Evolutionary conservation across 371 early-diverging fungal genomes (phyloP), one percentile per base, ranked within the genome.

Genomic region (Fennellomyces sp.): DNA sequence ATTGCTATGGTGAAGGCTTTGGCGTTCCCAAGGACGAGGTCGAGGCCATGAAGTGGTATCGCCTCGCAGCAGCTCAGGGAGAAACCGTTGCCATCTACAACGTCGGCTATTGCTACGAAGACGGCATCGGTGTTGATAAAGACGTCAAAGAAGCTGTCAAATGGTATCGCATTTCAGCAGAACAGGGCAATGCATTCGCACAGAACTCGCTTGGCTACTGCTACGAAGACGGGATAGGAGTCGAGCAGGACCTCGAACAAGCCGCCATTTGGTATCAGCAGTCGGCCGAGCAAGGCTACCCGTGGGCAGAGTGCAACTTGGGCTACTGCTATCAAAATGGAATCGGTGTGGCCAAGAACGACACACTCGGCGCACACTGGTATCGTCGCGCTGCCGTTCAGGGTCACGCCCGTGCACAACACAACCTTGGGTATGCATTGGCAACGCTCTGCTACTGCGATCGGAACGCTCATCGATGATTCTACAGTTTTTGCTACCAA

Each of bases 401-500:
- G 27, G 61, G 61, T 5, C 61, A 61, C 63, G 84, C 90, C 13
- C 68, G 91, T 36, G 93, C 94, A 29, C 90, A 93, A 72, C 90
- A 93, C 74, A 94, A 93, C 64, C 76, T 94, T 15, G 95, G 93
- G 0, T n/a, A n/a, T n/a, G n/a, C n/a, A n/a, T n/a, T n/a, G n/a
- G n/a, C n/a, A n/a, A n/a, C n/a, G n/a, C n/a, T n/a, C n/a, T n/a
- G n/a, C n/a, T n/a, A n/a, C n/a, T n/a, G n/a, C n/a, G n/a, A n/a
- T n/a, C n/a, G n/a, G n/a, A n/a, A n/a, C n/a, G n/a, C n/a, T n/a
- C n/a, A n/a, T n/a, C n/a, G n/a, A n/a, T n/a, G n/a, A n/a, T n/a
- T n/a, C n/a, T n/a, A n/a, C n/a, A n/a, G n/a, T n/a, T 90, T 92
- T 69, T 92, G 91, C 56, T 93, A 90, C 75, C 93, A 95, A 66